Evolutionary conservation across 305 asterid genomes (phyloP).

Genomic region (Fraxinus platypoda): DNA sequence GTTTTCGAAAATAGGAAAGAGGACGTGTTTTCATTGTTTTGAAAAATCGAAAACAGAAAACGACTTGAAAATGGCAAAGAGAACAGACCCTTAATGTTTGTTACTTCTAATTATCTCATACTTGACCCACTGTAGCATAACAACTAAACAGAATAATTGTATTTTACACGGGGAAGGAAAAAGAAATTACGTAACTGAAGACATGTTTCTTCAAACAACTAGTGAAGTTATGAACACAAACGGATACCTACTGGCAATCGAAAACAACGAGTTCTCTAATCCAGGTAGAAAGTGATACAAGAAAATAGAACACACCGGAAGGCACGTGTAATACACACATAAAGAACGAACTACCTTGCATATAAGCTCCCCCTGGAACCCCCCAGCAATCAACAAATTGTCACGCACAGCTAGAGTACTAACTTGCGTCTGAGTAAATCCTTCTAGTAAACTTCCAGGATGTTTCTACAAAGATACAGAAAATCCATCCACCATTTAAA

Average conservation of each 20-base stretch:
- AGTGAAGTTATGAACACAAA: background rate
- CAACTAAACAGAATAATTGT: background rate
- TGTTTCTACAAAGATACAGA: conserved; percentile 38
- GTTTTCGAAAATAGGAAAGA: no score
- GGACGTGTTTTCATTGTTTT: no score
- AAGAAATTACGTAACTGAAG: background rate
- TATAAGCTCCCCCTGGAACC: conserved; percentile 65
- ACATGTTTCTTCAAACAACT: background rate
- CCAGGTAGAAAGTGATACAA: background rate
- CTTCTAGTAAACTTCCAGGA: conserved; percentile 63
- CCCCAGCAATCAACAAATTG: conserved; percentile 62
- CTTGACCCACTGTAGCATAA: background rate
- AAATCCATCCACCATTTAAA: background rate
- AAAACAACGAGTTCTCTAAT: background rate
- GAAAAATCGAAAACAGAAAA: no score
- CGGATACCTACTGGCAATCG: background rate
- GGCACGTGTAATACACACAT: background rate
- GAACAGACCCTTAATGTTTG: background rate
- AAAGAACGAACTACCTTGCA: conserved; percentile 48
- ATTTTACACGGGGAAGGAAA: background rate
- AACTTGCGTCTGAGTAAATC: conserved; percentile 64
- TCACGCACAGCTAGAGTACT: conserved; percentile 64
- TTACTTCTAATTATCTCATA: background rate
- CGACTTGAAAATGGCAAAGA: no score
- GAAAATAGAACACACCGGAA: background rate